A percentile compares a stretch with the other conserved stretches of the same genome.
Conservation (phyloP, 2,329 filamentous ascomycete species). For the Talaromyces marneffei region DNA sequence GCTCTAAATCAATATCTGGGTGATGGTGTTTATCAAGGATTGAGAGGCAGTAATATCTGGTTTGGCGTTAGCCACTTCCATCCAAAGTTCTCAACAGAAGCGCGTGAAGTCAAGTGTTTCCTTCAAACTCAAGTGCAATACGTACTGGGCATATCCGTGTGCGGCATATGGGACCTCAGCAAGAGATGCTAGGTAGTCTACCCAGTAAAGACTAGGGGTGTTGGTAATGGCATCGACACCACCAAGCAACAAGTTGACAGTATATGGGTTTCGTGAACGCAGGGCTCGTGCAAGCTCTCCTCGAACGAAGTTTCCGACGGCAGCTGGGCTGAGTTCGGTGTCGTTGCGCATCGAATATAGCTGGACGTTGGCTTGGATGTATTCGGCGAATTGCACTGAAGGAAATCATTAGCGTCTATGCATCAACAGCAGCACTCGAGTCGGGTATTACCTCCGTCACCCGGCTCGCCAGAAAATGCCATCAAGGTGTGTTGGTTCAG, state of each 20-base stretch:
- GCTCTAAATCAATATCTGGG: conserved; percentile 80
- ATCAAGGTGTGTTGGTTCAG: conserved; percentile 93
- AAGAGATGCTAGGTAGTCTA: conserved; percentile 89
- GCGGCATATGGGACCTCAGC: conserved; percentile 90
- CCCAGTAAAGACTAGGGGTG: conserved; percentile 91
- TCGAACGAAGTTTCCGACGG: conserved; percentile 87
- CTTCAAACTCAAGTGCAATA: conserved; percentile 9
- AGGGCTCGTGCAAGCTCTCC: conserved; percentile 86
- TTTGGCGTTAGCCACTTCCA: background rate
- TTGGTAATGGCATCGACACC: conserved; percentile 88
- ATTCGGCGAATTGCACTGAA: conserved; percentile 95
- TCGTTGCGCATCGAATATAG: conserved; percentile 98
- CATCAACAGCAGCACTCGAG: conserved; percentile 24
- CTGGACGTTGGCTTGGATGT: conserved; percentile 96
- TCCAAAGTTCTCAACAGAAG: background rate
- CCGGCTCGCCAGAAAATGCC: conserved; percentile 92
- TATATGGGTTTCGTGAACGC: conserved; percentile 89
- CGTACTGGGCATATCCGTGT: conserved; percentile 94
- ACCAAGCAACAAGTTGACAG: conserved; percentile 90
- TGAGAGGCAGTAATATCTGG: conserved; percentile 91
- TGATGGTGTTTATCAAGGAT: conserved; percentile 99
- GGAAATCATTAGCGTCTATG: background rate
- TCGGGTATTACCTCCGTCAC: conserved; percentile 67
- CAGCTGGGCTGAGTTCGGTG: conserved; percentile 81
- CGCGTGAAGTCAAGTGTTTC: background rate